Percentiles rank a stretch among this genome's conserved stretches.
Evolutionary conservation across 2,329 filamentous ascomycete species (phyloP).

Genomic region (Aurifilum marmelostoma): DNA sequence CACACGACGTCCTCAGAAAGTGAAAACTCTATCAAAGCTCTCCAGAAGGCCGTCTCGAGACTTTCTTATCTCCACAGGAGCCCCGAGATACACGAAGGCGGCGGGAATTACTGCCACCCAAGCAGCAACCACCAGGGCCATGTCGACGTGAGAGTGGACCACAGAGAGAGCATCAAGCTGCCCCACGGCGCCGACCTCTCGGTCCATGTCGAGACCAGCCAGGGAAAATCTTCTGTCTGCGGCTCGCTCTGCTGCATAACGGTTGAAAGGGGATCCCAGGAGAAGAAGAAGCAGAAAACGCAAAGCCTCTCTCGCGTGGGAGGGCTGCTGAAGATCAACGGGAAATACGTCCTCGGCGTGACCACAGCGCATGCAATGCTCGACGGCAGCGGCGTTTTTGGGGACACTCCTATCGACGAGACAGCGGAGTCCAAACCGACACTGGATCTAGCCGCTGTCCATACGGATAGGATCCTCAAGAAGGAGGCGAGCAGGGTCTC

Average conservation of each 20-base stretch:
- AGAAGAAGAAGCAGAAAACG: not conserved
- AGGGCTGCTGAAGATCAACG: conserved; percentile 27
- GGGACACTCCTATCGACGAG: conserved; percentile 14
- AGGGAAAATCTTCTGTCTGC: conserved; percentile 10
- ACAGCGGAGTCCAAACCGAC: not conserved
- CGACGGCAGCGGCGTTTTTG: conserved; percentile 21
- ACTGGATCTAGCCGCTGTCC: conserved; percentile 8
- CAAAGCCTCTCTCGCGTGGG: conserved; percentile 23
- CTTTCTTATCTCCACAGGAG: conserved; percentile 19
- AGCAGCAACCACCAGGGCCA: conserved; percentile 16
- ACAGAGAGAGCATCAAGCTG: conserved; percentile 22
- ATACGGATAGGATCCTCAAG: conserved; percentile 9
- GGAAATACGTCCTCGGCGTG: conserved; percentile 23
- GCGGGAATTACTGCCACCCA: conserved; percentile 16
- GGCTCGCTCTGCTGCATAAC: conserved; percentile 25
- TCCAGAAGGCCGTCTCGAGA: conserved; percentile 18
- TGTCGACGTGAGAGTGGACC: conserved; percentile 12
- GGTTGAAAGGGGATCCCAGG: not conserved
- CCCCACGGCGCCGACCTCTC: conserved; percentile 15
- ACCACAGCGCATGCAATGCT: conserved; percentile 26
- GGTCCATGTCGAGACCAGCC: conserved; percentile 18
- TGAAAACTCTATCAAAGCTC: conserved; percentile 7
- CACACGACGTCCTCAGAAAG: not conserved
- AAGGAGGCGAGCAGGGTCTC: conserved; percentile 16
- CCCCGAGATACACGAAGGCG: conserved; percentile 26